These are phyloP conservation scores for Rhizophagus clarus DNA, from an alignment of 192 early-diverging fungal species.

Conservation along the genomic window DNA sequence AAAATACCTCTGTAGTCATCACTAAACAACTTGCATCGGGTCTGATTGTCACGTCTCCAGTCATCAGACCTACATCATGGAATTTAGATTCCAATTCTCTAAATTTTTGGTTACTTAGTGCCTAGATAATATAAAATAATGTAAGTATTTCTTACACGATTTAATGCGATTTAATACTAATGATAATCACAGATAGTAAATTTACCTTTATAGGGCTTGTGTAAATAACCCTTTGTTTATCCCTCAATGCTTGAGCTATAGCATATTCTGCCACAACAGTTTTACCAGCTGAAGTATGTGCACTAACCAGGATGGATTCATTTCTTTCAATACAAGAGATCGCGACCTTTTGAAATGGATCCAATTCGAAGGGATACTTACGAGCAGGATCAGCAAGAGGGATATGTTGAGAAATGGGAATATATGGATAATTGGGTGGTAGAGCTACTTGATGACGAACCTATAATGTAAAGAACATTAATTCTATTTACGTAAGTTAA, in stretches of 20 bases:
- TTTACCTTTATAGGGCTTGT: conserved; percentile 93
- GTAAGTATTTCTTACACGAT: conserved; percentile 67
- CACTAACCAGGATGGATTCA: conserved; percentile 91
- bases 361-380: conserved; percentile 85
- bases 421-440: conserved; percentile 83
- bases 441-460: conserved; percentile 95
- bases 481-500: background rate
- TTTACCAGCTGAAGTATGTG: conserved; percentile 97
- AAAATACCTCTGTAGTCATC: conserved; percentile 87
- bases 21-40: conserved; percentile 90
- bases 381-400: conserved; percentile 80
- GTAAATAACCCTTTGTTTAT: conserved; percentile 97
- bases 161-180: conserved; percentile 78
- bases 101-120: conserved; percentile 98
- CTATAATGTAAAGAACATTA: conserved; percentile 32
- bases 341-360: conserved; percentile 94
- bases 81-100: conserved; percentile 93
- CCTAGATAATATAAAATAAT: conserved; percentile 44
- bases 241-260: conserved; percentile 82
- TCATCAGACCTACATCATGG: conserved; percentile 98
- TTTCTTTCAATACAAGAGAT: conserved; percentile 85
- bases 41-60: conserved; percentile 97
- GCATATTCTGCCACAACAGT: conserved; percentile 99
- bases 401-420: conserved; percentile 85
- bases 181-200: background rate